These are phyloP conservation scores for Ceriops tagal DNA, from an alignment of 345 rosid genomes.

Conservation along the genomic window DNA sequence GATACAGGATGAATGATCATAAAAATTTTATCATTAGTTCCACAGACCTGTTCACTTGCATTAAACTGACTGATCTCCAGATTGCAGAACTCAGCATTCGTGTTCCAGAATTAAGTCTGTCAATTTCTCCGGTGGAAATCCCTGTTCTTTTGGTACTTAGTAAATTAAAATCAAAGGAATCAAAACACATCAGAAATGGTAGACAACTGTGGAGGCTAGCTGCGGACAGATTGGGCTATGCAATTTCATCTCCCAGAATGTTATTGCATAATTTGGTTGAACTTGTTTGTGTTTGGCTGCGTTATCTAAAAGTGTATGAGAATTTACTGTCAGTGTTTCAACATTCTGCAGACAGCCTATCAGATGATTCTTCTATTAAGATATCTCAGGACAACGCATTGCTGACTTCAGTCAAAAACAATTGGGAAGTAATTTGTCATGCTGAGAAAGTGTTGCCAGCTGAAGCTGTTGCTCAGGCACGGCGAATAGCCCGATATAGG, in stretches of 20 bases:
- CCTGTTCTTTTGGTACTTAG: slow-evolving; percentile 43
- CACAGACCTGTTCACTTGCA: slow-evolving; percentile 31
- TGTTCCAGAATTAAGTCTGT: slow-evolving; percentile 48
- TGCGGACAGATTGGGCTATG: slow-evolving; percentile 54
- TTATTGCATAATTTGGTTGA: slow-evolving; percentile 52
- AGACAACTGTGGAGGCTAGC: slow-evolving; percentile 75
- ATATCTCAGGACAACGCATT: slow-evolving; percentile 39
- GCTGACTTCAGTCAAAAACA: slow-evolving; percentile 43
- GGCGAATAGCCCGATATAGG: slow-evolving; percentile 69
- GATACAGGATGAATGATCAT: slow-evolving; percentile 49
- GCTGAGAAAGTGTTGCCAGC: slow-evolving; percentile 70
- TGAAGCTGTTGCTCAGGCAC: slow-evolving; percentile 77
- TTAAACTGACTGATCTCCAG: slow-evolving; percentile 49
- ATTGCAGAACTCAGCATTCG: slow-evolving; percentile 44
- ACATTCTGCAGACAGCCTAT: slow-evolving; percentile 45
- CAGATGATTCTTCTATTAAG: slow-evolving; percentile 42
- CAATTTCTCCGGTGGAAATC: slow-evolving; percentile 58
- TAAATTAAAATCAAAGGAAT: slow-evolving; percentile 41
- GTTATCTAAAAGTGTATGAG: slow-evolving; percentile 62
- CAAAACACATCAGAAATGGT: slow-evolving; percentile 54
- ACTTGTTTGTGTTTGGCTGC: slow-evolving; percentile 59
- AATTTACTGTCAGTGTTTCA: slow-evolving; percentile 49
- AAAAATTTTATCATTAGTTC: slow-evolving; percentile 29
- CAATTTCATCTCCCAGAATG: slow-evolving; percentile 50
- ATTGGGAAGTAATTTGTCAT: slow-evolving; percentile 52